These are phyloP conservation scores for Heracleum sosnowskyi DNA, from an alignment of 129 eudicot species.

Conservation along the genomic window DNA sequence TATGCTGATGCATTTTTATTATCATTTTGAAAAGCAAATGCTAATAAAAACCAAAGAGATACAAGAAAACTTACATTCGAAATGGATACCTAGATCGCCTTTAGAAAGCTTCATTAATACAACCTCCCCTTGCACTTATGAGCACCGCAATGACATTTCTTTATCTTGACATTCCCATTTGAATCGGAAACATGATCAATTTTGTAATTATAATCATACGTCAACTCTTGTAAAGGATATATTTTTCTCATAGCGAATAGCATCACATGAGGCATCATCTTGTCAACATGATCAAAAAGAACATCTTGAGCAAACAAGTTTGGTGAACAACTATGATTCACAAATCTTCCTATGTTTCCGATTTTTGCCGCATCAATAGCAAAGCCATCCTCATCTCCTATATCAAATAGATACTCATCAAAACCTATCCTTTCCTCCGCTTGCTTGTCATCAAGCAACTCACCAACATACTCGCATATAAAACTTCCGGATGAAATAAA, in stretches of 20 bases:
- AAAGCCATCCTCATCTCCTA: slow-evolving; percentile 12
- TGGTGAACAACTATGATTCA: slow-evolving; percentile 23
- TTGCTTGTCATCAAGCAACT: slow-evolving; percentile 17
- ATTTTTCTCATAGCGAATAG: slow-evolving; percentile 14
- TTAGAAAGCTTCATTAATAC: slow-evolving; percentile 4
- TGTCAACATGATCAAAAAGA: slow-evolving; percentile 21
- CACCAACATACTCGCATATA: slow-evolving; percentile 41
- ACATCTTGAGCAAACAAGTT: slow-evolving; percentile 19
- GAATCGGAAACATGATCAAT: slow-evolving; percentile 9
- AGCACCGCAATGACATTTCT: slow-evolving; percentile 12
- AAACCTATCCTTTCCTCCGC: slow-evolving; percentile 22
- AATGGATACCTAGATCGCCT: neutral
- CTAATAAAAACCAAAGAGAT: neutral
- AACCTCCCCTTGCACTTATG: slow-evolving; percentile 8
- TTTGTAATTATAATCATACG: slow-evolving; percentile 19
- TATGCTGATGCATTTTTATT: neutral
- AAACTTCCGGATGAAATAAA: slow-evolving; percentile 28
- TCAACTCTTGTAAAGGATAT: slow-evolving; percentile 16
- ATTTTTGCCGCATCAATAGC: slow-evolving; percentile 18
- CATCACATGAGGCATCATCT: slow-evolving; percentile 20
- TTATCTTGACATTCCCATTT: slow-evolving; percentile 16
- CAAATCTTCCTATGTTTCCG: slow-evolving; percentile 22
- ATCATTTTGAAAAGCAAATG: neutral
- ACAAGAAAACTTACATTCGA: neutral
- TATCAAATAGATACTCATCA: slow-evolving; percentile 32